Evolutionary conservation across 2,329 filamentous ascomycete genomes (phyloP).

Genomic region (Fusarium citri): DNA sequence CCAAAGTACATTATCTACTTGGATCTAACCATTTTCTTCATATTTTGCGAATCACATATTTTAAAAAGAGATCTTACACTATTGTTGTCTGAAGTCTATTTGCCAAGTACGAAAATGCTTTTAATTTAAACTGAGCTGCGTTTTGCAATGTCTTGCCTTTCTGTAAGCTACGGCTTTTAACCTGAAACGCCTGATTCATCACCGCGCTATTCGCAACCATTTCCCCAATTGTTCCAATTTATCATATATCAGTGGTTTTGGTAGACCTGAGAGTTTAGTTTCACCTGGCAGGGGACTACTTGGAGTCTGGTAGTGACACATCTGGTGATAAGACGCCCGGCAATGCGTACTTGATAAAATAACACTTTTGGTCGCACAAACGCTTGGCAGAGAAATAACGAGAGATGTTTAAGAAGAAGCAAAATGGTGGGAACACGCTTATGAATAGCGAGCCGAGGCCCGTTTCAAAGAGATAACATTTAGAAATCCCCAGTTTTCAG

Average conservation of each 20-base stretch:
- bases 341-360: not conserved
- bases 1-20: not conserved
- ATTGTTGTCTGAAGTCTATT: not conserved
- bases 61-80: not conserved
- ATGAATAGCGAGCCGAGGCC: not conserved
- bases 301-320: not conserved
- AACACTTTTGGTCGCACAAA: not conserved
- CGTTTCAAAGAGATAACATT: not conserved
- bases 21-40: not conserved
- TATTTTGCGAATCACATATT: not conserved
- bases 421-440: not conserved
- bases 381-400: too few species aligned
- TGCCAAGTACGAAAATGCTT: not conserved
- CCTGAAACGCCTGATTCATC: not conserved
- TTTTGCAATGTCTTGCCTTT: not conserved
- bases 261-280: not conserved
- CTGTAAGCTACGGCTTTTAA: not conserved
- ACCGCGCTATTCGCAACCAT: not conserved
- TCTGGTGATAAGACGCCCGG: not conserved
- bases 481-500: not conserved
- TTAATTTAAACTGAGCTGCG: not conserved
- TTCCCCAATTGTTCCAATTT: not conserved
- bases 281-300: not conserved
- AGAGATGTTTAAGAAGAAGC: not conserved
- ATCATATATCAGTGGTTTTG: not conserved